Evolutionary conservation across 164 flowering plant genomes (phyloP), one percentile per base, ranked within the genome.

Genomic region (Umbilicus rupestris): DNA sequence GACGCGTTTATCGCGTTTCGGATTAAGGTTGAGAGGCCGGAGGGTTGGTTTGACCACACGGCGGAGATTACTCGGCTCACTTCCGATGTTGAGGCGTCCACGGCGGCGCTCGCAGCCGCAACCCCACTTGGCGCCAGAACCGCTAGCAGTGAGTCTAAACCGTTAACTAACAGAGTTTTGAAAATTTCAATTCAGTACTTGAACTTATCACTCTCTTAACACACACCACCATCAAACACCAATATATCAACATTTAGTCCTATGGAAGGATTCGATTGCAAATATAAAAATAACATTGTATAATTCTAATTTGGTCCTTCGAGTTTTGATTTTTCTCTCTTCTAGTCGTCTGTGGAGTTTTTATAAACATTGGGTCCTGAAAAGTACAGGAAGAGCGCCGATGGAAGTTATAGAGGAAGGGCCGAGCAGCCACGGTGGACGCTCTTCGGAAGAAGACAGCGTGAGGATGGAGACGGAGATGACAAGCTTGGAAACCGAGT

Each of bases 1-100:
- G 75, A 77, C 31, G 80, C 80, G 11, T 41, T 77, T 39, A 73
- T 79, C 30, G 82, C 82, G 20, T 73, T 79, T 59, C 58, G 83
- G 39, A 69, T 73, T 0, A 75, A 73, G 37, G 80, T 77, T 19
- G 74, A 78, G 73, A 72, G 73, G 42, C 84, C 81, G 0, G 45
- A 68, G 11, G 73, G 79, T 3, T 65, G 66, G 67, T 44, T 52
- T 20, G 77, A 77, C 16, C 66, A 70, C 68, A 10, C 70, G 4
- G 77, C 65, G 12, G 78, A 72, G 65, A 73, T 75, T 73, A 71
- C 67, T 11, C 66, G 73, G 12, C 66, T 75, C 5, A 75, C 75
- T 39, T 60, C 75, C 0, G 79, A 75, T 44, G 42, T 71, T 39
- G 78, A 72, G 2, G 76, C 70, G 30, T 73, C 83, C 8, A 20